A percentile compares a stretch with the other conserved stretches of the same genome.
phyloP scores from a whole-genome alignment of 495 filamentous ascomycete species.

The Neurospora sp. region DNA sequence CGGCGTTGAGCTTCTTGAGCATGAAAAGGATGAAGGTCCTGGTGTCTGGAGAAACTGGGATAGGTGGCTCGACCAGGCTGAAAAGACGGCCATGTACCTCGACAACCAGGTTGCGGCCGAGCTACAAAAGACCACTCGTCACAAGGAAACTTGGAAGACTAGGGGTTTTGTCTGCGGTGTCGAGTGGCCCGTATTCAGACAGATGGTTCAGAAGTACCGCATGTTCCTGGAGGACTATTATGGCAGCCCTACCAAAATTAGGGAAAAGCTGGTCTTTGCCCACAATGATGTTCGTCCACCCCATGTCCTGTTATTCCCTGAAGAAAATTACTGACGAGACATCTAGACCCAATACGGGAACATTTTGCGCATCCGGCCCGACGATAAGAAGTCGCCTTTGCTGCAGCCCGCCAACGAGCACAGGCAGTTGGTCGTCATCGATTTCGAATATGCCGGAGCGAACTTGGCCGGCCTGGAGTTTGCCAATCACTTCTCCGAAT shows the following conservation, averaged over 20 bases:
- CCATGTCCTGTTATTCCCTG: background rate
- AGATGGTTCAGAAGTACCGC: constrained; percentile 68
- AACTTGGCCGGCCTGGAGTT: constrained; percentile 86
- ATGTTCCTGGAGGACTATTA: constrained; percentile 62
- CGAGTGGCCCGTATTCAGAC: constrained; percentile 69
- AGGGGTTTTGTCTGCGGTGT: constrained; percentile 75
- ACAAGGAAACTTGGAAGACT: constrained; percentile 48
- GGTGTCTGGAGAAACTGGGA: constrained; percentile 91
- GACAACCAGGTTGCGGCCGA: constrained; percentile 50
- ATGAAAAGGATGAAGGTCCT: constrained; percentile 69
- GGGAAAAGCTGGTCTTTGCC: constrained; percentile 75
- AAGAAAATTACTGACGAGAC: constrained; percentile 3
- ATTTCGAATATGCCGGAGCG: constrained; percentile 95
- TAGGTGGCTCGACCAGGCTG: constrained; percentile 77
- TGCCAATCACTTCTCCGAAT: constrained; percentile 97
- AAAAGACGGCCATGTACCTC: constrained; percentile 65
- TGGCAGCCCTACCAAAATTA: constrained; percentile 54
- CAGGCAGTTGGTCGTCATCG: constrained; percentile 91
- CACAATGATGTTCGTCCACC: constrained; percentile 79
- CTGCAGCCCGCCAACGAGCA: constrained; percentile 84
- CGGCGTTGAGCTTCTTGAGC: constrained; percentile 72
- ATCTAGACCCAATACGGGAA: constrained; percentile 93
- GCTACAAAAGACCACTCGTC: constrained; percentile 11
- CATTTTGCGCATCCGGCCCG: constrained; percentile 79
- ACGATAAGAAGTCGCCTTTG: constrained; percentile 71